Percentiles rank a stretch among this genome's conserved stretches.
Evolutionary conservation across 495 filamentous ascomycete genomes (phyloP).

Genomic region (Penicillium simplicissimum): DNA sequence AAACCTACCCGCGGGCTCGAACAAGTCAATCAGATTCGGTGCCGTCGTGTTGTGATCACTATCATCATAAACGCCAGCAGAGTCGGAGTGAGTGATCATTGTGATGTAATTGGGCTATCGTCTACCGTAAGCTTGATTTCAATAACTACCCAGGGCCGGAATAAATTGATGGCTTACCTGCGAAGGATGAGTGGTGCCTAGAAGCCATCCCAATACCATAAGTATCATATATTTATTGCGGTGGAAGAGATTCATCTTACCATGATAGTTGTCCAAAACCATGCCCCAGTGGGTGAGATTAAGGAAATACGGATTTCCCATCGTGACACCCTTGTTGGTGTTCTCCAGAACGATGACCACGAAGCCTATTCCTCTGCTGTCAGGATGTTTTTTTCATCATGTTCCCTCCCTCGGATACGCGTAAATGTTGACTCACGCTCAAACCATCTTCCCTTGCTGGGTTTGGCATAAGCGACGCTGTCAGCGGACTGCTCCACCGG

Average conservation of each 20-base stretch:
- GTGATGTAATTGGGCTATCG: slow-evolving; percentile 17
- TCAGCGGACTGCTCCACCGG: not conserved
- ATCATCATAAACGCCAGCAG: slow-evolving; percentile 15
- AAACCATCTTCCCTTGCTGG: slow-evolving; percentile 12
- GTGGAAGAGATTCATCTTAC: not conserved
- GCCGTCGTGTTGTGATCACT: slow-evolving; percentile 13
- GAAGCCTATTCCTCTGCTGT: slow-evolving; percentile 1
- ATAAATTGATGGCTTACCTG: not conserved
- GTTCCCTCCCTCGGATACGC: too few relatives aligned
- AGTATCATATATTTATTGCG: not conserved
- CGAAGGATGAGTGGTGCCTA: slow-evolving; percentile 14
- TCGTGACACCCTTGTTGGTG: slow-evolving; percentile 13
- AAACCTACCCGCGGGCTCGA: slow-evolving; percentile 15
- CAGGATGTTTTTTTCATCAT: not conserved
- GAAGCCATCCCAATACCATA: too few relatives aligned
- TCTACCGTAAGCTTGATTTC: not conserved
- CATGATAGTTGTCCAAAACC: slow-evolving; percentile 5
- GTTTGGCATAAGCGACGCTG: not conserved
- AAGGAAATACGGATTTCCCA: slow-evolving; percentile 12
- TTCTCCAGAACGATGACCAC: slow-evolving; percentile 17
- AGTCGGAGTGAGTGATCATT: slow-evolving; percentile 9
- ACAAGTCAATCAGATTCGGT: slow-evolving; percentile 11
- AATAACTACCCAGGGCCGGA: not conserved
- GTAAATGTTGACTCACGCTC: not conserved
- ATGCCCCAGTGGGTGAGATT: slow-evolving; percentile 13